A percentile compares a stretch with the other conserved stretches of the same genome.
phyloP scores from a whole-genome alignment of 352 stramenopile species.

The Phytophthora cryptogea region DNA sequence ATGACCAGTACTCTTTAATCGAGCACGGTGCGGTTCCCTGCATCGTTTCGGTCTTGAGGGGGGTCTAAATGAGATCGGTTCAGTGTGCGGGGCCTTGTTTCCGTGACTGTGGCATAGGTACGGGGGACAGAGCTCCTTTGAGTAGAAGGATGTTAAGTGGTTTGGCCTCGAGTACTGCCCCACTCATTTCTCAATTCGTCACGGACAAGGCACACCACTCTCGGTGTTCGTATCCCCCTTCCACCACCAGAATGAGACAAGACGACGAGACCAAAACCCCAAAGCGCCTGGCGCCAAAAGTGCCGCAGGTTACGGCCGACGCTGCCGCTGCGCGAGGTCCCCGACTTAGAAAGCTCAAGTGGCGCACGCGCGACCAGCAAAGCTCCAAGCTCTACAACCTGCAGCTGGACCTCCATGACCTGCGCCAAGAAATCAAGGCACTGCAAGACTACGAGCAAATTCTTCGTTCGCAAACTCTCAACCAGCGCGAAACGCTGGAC shows the following conservation, averaged over 20 bases:
- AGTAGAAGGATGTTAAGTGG: constrained; percentile 17
- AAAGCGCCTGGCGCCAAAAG: constrained; percentile 23
- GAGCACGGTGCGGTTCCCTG: not conserved
- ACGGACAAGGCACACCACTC: not conserved
- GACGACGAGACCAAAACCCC: constrained; percentile 15
- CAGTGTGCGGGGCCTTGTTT: constrained; percentile 4
- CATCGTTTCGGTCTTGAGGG: not conserved
- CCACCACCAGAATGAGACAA: constrained; percentile 6
- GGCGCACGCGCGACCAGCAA: constrained; percentile 58
- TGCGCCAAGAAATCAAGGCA: constrained; percentile 53
- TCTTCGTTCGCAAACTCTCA: constrained; percentile 38
- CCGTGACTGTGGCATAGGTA: not conserved
- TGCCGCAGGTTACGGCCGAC: constrained; percentile 22
- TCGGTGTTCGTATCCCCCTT: constrained; percentile 13
- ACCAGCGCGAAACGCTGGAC: constrained; percentile 49
- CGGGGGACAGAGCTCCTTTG: not conserved
- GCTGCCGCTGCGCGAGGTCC: constrained; percentile 22
- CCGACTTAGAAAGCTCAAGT: constrained; percentile 51
- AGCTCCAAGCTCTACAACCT: constrained; percentile 67
- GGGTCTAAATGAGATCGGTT: constrained; percentile 9
- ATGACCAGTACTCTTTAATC: constrained; percentile 3
- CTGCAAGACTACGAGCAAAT: constrained; percentile 41
- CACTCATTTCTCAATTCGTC: constrained; percentile 29
- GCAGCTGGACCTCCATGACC: constrained; percentile 51
- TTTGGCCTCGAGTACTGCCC: not conserved